Base-by-base conservation (phyloP, 805 yeast species). In the Cyberlindnera veronae region DNA sequence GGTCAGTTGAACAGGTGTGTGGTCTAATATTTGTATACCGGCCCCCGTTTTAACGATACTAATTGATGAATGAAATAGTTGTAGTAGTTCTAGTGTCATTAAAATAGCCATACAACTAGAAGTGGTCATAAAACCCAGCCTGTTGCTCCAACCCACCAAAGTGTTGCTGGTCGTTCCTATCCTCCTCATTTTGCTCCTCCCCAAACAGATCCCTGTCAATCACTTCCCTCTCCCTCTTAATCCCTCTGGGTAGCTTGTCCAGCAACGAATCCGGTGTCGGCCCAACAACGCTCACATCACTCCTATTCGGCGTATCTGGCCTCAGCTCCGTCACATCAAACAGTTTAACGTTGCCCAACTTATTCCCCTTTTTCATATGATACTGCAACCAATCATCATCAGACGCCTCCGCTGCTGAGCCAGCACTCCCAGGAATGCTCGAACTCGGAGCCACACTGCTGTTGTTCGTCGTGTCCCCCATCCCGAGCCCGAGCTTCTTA, bases 331-430 rank as follows among this genome's bases (percentile, higher is more conserved):
- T 53, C 11, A 43, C 39, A 15, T 50, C 58, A 21, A 50, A 55
- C 19, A 41, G 38, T 14, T 49, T 50, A 7, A 42, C 53, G 18
- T 44, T 48, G 0, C 49, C 48, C 14, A 49, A 29, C 30, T 50
- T 53, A 1, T 46, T 51, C 35, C 63, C 64, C 36, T 54, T 56
- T 20, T 59, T 55, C 41, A 63, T 49, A 17, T 58, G 38, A 22
- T 57, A 55, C 17, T 52, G 53, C 23, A 66, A 46, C 70, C 71
- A 66, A 38, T 67, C 66, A 36, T 66, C 69, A 23, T 49, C 62
- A 31, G 24, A 31, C 17, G 44, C 41, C 10, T 41, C 48, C 3
- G 36, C 44, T 9, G 29, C 18, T 13, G 32, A 11, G 9, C 13
- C 8, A 14, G 6, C 30, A 28, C 12, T 28, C 18, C 9, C 12